phyloP scores from a whole-genome alignment of 2,329 filamentous ascomycete genomes.

The Chaetomiaceae sp. region DNA sequence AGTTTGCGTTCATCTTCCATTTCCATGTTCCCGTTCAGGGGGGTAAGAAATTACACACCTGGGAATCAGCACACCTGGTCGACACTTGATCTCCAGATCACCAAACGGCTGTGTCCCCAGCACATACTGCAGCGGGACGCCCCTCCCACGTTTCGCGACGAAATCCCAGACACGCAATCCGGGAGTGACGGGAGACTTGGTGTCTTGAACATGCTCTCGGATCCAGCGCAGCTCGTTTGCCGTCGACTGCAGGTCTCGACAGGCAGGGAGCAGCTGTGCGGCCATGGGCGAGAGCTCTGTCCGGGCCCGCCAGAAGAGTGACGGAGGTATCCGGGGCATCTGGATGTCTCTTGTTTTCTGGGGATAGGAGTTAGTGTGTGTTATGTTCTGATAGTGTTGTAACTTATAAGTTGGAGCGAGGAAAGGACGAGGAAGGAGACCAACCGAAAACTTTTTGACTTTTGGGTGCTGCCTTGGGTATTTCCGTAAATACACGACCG shows the following conservation, averaged over 20 bases:
- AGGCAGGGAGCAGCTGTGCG: slow-evolving; percentile 57
- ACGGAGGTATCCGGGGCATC: slow-evolving; percentile 62
- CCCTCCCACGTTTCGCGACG: slow-evolving; percentile 48
- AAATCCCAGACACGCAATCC: slow-evolving; percentile 30
- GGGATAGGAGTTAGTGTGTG: neutral
- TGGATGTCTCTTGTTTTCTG: slow-evolving; percentile 25
- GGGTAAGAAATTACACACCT: slow-evolving; percentile 53
- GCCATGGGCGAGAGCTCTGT: slow-evolving; percentile 49
- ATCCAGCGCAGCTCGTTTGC: slow-evolving; percentile 71
- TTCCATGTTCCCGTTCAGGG: slow-evolving; percentile 4
- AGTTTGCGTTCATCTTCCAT: no score
- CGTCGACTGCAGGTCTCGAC: slow-evolving; percentile 58
- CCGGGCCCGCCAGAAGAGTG: slow-evolving; percentile 50
- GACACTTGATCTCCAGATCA: slow-evolving; percentile 70
- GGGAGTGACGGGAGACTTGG: slow-evolving; percentile 7
- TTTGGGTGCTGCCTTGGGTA: no score
- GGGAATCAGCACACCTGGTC: slow-evolving; percentile 77
- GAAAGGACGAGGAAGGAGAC: no score
- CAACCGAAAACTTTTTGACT: no score
- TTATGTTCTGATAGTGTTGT: no score
- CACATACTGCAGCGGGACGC: slow-evolving; percentile 83
- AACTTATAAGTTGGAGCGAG: no score
- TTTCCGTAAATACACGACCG: no score
- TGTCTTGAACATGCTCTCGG: slow-evolving; percentile 46
- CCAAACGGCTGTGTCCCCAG: slow-evolving; percentile 88